Evolutionary conservation across 192 early-diverging fungal genomes (phyloP).

Genomic region (Coemansia sp.): DNA sequence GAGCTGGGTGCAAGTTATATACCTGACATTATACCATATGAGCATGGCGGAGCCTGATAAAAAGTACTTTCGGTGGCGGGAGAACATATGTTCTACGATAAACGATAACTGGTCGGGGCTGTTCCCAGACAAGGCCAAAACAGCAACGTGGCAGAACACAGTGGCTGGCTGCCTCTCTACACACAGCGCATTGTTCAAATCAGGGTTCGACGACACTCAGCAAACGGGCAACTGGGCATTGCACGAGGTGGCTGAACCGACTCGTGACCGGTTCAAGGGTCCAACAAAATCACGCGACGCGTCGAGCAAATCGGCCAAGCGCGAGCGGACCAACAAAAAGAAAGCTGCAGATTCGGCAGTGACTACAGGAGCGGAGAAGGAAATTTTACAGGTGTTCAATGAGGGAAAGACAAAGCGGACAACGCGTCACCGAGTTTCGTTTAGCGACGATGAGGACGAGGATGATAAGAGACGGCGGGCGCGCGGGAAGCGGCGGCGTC

Average conservation of each 20-base stretch:
- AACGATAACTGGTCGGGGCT: conserved; percentile 74
- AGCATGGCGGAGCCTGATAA: conserved; percentile 60
- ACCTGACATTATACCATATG: conserved; percentile 75
- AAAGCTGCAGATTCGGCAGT: conserved; percentile 26
- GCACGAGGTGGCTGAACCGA: conserved; percentile 15
- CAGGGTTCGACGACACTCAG: conserved; percentile 70
- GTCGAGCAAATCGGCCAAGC: conserved; percentile 33
- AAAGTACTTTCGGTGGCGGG: conserved; percentile 76
- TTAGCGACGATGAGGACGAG: conserved; percentile 51
- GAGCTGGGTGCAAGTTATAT: conserved; percentile 73
- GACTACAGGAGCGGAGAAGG: conserved; percentile 32
- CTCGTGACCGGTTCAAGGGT: conserved; percentile 25
- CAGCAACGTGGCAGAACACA: conserved; percentile 83
- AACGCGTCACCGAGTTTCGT: conserved; percentile 39
- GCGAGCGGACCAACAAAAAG: conserved; percentile 52
- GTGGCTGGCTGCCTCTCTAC: conserved; percentile 81
- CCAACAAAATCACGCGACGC: conserved; percentile 8
- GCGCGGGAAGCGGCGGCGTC: conserved; percentile 30
- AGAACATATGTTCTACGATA: conserved; percentile 78
- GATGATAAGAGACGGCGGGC: conserved; percentile 9
- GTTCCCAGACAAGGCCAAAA: conserved; percentile 65
- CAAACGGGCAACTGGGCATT: conserved; percentile 65
- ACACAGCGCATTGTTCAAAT: conserved; percentile 69
- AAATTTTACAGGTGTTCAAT: conserved; percentile 42
- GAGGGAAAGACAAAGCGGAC: conserved; percentile 20